Evolutionary conservation across 2,329 filamentous ascomycete genomes (phyloP).

Genomic region (Penicillium sp.): DNA sequence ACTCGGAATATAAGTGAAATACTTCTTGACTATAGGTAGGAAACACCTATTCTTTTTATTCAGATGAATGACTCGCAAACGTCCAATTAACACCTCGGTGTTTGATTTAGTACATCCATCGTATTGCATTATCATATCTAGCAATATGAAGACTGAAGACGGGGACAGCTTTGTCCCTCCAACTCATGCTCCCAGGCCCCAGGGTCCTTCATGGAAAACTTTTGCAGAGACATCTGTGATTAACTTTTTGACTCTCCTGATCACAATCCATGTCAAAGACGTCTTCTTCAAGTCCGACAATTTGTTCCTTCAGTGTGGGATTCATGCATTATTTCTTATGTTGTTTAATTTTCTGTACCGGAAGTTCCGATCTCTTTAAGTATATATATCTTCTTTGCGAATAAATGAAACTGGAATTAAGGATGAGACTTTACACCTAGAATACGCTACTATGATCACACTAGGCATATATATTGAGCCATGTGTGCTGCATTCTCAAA

Average conservation of each 20-base stretch:
- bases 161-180: not conserved
- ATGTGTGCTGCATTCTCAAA: too few relatives aligned
- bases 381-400: not conserved
- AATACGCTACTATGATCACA: too few relatives aligned
- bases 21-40: not conserved
- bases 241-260: not conserved
- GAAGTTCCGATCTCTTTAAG: not conserved
- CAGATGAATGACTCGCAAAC: not conserved
- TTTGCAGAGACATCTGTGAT: not conserved
- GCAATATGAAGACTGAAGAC: not conserved
- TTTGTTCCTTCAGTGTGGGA: not conserved
- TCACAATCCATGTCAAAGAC: not conserved
- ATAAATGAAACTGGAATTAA: too few relatives aligned
- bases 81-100: not conserved
- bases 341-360: not conserved
- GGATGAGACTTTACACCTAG: too few relatives aligned
- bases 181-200: not conserved
- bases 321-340: not conserved
- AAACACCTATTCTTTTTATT: not conserved
- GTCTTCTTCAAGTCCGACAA: not conserved
- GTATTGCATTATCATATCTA: not conserved
- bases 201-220: not conserved
- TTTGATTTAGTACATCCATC: not conserved
- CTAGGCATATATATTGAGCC: too few relatives aligned
- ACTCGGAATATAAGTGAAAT: not conserved